Base-by-base conservation (phyloP, 345 rosid species). In the Populus davidiana region DNA sequence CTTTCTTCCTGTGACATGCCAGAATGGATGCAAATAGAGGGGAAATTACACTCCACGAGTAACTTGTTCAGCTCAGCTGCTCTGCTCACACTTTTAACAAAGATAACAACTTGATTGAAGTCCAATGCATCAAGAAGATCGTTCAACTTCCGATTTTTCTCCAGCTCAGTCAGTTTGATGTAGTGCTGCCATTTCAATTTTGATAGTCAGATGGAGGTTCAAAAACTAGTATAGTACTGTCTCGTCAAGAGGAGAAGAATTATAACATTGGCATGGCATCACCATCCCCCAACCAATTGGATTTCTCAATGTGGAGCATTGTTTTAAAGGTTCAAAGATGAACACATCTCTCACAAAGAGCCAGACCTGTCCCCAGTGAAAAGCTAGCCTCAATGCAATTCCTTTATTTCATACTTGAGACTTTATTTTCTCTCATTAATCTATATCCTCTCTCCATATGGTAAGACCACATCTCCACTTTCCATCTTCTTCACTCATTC, bases 1-100 rank as follows among this genome's bases (percentile, higher is more conserved):
- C 98, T 94, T 80, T 96, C 99, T 81, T 96, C 99, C 80, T 96
- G 98, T 29, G 98, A 91, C 98, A 94, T 96, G 83, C 98, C 98
- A 78, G 99, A 96, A 80, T 96, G 99, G 25, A 96, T 96, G 85
- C 98, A 96, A 72, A 96, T 96, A 11, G 99, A 94, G 17, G 99
- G 99, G 67, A 94, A 96, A 81, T 96, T 96, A 77, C 99, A 96
- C 79, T 96, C 98, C 12, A 91, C 91, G 4, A 96, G 97, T 59
- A 96, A 79, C 87, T 90, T 96, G 91, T 96, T 96, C 80, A 94
- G 78, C 90, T 96, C 98, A 7, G 95, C 97, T 10, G 98, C 97
- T 71, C 98, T 89, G 86, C 78, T 96, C 80, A 96, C 98, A 73
- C 99, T 96, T 83, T 94, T 96, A 72, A 96, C 99, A 73, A 96